Evolutionary conservation across 2,329 filamentous ascomycete genomes (phyloP).

Genomic region (Trichoderma sp.): DNA sequence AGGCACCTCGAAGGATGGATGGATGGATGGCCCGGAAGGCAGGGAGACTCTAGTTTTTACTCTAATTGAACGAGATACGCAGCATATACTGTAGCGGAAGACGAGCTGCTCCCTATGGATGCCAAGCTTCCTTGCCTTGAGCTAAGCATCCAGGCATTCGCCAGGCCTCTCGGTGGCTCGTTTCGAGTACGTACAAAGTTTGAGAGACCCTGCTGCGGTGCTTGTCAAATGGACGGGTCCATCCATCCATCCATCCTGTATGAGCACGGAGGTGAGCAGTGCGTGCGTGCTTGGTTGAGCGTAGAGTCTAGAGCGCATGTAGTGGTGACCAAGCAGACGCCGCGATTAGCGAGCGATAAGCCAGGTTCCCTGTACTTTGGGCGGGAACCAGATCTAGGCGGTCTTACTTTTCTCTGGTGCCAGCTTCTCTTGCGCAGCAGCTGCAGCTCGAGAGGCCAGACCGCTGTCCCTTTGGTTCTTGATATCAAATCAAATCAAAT

Average conservation of each 20-base stretch:
- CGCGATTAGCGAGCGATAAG: constrained; percentile 12
- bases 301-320: background rate
- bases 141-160: background rate
- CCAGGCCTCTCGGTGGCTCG: background rate
- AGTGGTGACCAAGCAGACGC: background rate
- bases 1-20: constrained; percentile 9
- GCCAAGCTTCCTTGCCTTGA: background rate
- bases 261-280: background rate
- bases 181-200: constrained; percentile 10
- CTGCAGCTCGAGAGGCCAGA: background rate
- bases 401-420: background rate
- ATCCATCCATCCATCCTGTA: background rate
- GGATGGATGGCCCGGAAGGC: background rate
- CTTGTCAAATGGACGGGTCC: constrained; percentile 4
- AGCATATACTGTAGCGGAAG: background rate
- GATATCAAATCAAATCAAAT: background rate
- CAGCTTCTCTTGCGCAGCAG: background rate
- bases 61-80: background rate
- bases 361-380: constrained; percentile 4
- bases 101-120: background rate
- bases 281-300: background rate
- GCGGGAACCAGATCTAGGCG: background rate
- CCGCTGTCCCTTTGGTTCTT: background rate
- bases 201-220: background rate
- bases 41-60: background rate